These are phyloP conservation scores for Malus hybrid DNA, from an alignment of 331 rosid genomes.

Conservation along the genomic window DNA sequence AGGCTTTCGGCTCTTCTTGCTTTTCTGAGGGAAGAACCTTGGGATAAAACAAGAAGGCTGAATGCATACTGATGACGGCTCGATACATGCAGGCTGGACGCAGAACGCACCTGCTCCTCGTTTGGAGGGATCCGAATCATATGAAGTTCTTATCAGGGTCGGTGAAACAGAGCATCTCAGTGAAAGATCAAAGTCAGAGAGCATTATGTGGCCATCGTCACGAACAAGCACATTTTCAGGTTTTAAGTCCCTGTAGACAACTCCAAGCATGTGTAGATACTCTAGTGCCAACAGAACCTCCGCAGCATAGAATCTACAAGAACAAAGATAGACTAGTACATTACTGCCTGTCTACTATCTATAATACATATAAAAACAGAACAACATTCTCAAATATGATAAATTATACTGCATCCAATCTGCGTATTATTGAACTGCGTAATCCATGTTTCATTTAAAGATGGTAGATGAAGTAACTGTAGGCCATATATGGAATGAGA, in stretches of 20 bases:
- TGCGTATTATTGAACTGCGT: not conserved
- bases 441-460: not conserved
- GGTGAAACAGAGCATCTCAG: slow-evolving; percentile 89
- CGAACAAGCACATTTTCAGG: slow-evolving; percentile 98
- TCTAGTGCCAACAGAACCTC: slow-evolving; percentile 95
- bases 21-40: slow-evolving; percentile 75
- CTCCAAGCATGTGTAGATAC: slow-evolving; percentile 99
- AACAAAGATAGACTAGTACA: not conserved
- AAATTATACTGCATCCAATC: not conserved
- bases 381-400: not conserved
- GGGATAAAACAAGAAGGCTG: slow-evolving; percentile 96
- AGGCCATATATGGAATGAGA: not conserved
- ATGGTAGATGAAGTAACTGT: not conserved
- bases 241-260: slow-evolving; percentile 94
- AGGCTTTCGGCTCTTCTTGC: slow-evolving; percentile 55
- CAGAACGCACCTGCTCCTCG: slow-evolving; percentile 78
- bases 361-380: not conserved
- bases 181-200: slow-evolving; percentile 95
- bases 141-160: slow-evolving; percentile 59
- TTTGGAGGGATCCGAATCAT: slow-evolving; percentile 80
- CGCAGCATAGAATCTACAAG: slow-evolving; percentile 90
- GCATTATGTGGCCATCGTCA: slow-evolving; percentile 99
- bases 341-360: not conserved
- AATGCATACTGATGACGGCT: slow-evolving; percentile 88
- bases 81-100: slow-evolving; percentile 90